Evolutionary conservation across 805 yeast species (phyloP).

Genomic region (Saccharomycopsis lassenensis): DNA sequence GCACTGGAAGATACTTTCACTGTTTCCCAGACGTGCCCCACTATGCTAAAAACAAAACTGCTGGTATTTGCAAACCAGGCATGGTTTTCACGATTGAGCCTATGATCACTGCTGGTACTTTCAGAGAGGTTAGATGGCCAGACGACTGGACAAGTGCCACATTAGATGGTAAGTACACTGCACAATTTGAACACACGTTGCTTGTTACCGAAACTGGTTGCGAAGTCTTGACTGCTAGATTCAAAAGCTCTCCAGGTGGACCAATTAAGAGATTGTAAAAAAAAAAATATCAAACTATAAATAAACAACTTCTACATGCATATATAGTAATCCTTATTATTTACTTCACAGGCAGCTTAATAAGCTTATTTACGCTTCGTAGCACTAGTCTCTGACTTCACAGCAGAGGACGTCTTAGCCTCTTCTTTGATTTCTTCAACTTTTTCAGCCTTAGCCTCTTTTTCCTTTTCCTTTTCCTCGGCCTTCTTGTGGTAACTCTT

Average conservation of each 20-base stretch:
- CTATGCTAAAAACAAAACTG: conserved; percentile 84
- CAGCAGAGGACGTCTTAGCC: conserved; percentile 11
- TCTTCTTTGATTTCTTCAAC: conserved; percentile 2
- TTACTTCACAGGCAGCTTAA: not conserved
- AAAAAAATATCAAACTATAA: no score
- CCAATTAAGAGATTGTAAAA: conserved; percentile 45
- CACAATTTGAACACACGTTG: conserved; percentile 92
- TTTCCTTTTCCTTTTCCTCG: conserved; percentile 1
- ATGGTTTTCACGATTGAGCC: conserved; percentile 97
- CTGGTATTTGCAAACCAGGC: conserved; percentile 92
- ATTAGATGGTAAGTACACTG: conserved; percentile 79
- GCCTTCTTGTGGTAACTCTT: conserved; percentile 1
- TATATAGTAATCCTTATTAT: not conserved
- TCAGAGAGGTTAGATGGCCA: conserved; percentile 84
- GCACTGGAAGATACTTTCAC: conserved; percentile 79
- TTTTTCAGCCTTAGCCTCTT: conserved; percentile 1
- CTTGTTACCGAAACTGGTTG: conserved; percentile 89
- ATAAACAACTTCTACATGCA: not conserved
- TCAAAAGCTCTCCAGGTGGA: conserved; percentile 82
- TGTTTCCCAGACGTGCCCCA: conserved; percentile 90
- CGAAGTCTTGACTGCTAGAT: conserved; percentile 80
- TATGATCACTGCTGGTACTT: conserved; percentile 81
- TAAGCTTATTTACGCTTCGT: conserved; percentile 10
- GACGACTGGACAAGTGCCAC: conserved; percentile 96
- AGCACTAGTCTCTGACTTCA: conserved; percentile 14